Evolutionary conservation across 2,329 filamentous ascomycete genomes (phyloP), one percentile per base, ranked within the genome.

Genomic region (Alternaria gansuensis): DNA sequence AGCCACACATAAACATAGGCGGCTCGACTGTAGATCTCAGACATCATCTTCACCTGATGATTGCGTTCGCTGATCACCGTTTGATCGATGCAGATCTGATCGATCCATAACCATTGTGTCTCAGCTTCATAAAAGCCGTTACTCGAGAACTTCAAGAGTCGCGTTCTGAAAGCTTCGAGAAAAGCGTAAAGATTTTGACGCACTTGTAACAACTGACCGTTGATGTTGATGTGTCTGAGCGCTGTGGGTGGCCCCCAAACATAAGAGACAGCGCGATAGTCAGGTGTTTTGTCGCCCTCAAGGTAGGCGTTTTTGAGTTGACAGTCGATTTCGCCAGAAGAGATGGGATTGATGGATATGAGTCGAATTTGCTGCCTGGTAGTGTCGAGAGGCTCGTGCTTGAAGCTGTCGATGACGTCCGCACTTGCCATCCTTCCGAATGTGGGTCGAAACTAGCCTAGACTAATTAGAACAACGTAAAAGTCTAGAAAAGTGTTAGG

Each of bases 1-100:
- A 57, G 54, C 54, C 54, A 57, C 14, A 52, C 36, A n/a, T 46
- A 45, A 14, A 57, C 54, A 24, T 43, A 53, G 28, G 6, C 36
- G 5, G 49, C 49, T 3, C 37, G 29, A 9, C 34, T 41, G n/a
- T 57, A 53, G 9, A 57, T 54, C 21, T 44, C 3, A 10, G 39
- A 43, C 49, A 54, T 53, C 29, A 57, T 14, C 31, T 13, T 36
- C 4, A 57, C 54, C 43, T 57, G 49, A 45, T 44, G 54, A 28
- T 54, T 57, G 11, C 49, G 48, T 40, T 57, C 54, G 11, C 6
- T 24, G 8, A 43, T 41, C 5, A 28, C 26, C 10, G 37, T 39
- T 26, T 57, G 54, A 11, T 52, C 7, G 28, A 57, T 57, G 13
- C 54, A 54, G 7, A 53, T 29, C 37, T 53, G 34, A 26, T 53